A percentile compares a stretch with the other conserved stretches of the same genome.
phyloP scores from a whole-genome alignment of 345 rosid species.

The Lepidium africanum region DNA sequence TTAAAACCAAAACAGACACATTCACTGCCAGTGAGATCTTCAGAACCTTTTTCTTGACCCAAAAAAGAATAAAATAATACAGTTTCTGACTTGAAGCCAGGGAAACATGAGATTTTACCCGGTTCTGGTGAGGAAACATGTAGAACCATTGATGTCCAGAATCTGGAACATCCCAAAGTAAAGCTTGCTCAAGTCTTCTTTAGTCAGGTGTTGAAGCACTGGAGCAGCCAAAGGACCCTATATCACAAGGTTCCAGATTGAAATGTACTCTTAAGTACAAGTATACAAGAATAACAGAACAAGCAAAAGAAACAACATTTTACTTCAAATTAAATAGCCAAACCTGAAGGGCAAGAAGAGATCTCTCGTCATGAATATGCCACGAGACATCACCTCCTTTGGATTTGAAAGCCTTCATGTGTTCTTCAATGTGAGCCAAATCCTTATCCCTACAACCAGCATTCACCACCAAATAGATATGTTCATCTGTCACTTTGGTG shows the following conservation, averaged over 20 bases:
- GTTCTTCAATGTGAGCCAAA: conserved; percentile 92
- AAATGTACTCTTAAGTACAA: not conserved
- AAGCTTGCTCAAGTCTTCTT: conserved; percentile 83
- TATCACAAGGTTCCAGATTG: not conserved
- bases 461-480: conserved; percentile 88
- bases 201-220: conserved; percentile 78
- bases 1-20: conserved; percentile 21
- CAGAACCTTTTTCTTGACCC: not conserved
- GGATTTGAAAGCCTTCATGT: conserved; percentile 84
- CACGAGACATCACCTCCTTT: conserved; percentile 95
- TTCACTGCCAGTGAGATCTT: not conserved
- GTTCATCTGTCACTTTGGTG: conserved; percentile 76
- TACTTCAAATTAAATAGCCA: not conserved
- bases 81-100: not conserved
- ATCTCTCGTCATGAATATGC: conserved; percentile 97
- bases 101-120: conserved; percentile 49
- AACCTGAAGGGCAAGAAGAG: conserved; percentile 98
- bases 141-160: conserved; percentile 68
- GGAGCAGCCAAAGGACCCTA: conserved; percentile 98
- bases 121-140: conserved; percentile 88
- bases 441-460: conserved; percentile 99
- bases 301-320: not conserved
- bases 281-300: not conserved
- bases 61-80: not conserved
- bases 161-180: conserved; percentile 89